phyloP scores from a whole-genome alignment of 2,329 filamentous ascomycete genomes.

The Rugonectria rugulosa region DNA sequence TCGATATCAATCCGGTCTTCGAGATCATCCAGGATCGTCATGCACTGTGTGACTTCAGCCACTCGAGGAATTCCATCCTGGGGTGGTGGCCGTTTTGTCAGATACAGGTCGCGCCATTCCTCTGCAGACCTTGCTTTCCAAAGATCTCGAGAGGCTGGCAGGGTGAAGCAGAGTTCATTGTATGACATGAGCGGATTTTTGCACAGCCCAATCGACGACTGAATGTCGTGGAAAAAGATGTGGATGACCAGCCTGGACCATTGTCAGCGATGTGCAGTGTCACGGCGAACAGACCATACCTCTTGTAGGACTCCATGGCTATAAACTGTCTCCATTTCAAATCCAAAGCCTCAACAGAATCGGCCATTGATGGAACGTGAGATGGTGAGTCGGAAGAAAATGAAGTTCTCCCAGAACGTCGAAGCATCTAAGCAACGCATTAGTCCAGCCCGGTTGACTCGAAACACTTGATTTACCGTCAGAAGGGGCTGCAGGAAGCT shows the following conservation, averaged over 20 bases:
- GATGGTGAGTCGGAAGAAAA: slow-evolving; percentile 29
- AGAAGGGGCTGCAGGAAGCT: slow-evolving; percentile 27
- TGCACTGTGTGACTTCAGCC: slow-evolving; percentile 28
- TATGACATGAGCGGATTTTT: slow-evolving; percentile 33
- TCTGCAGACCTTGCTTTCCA: slow-evolving; percentile 31
- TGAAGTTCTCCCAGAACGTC: slow-evolving; percentile 28
- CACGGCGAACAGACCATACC: slow-evolving; percentile 15
- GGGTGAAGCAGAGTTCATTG: slow-evolving; percentile 32
- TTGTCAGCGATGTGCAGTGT: slow-evolving; percentile 17
- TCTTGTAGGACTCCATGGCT: slow-evolving; percentile 33
- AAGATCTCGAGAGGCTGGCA: slow-evolving; percentile 31
- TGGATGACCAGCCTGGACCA: slow-evolving; percentile 30
- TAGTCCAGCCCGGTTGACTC: slow-evolving; percentile 1
- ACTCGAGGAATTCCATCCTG: slow-evolving; percentile 26
- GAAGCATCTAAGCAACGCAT: slow-evolving; percentile 27
- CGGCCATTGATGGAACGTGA: slow-evolving; percentile 21
- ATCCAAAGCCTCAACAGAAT: slow-evolving; percentile 29
- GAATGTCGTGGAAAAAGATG: slow-evolving; percentile 34
- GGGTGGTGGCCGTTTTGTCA: slow-evolving; percentile 19
- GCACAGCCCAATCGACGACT: slow-evolving; percentile 33
- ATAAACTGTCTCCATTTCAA: slow-evolving; percentile 33
- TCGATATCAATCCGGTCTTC: slow-evolving; percentile 30
- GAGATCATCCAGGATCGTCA: slow-evolving; percentile 26
- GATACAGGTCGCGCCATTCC: slow-evolving; percentile 30
- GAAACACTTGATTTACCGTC: slow-evolving; percentile 20